A percentile compares a stretch with the other conserved stretches of the same genome.
Evolutionary conservation across 306 rosid genomes (phyloP).

Genomic region (Arachis stenosperma): DNA sequence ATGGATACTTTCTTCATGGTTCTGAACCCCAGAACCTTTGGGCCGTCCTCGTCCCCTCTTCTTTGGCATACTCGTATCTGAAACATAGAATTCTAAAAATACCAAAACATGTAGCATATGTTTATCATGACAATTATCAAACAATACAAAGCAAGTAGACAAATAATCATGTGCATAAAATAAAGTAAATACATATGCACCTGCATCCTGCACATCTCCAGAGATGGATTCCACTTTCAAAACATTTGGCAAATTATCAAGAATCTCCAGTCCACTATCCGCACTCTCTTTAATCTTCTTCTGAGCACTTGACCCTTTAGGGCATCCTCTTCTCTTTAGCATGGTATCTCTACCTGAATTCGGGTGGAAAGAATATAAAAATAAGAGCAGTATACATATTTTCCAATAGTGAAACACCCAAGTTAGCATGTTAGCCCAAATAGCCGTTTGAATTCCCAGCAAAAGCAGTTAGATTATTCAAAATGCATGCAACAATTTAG

Average conservation of each 20-base stretch:
- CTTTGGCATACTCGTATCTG: constrained; percentile 32
- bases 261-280: constrained; percentile 7
- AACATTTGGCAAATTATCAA: neutral
- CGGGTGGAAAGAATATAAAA: neutral
- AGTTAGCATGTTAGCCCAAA: neutral
- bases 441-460: constrained; percentile 29
- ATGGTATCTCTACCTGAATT: constrained; percentile 28
- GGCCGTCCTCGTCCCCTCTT: constrained; percentile 33
- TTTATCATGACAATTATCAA: neutral
- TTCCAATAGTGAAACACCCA: constrained; percentile 1
- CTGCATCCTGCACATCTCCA: constrained; percentile 34
- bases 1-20: constrained; percentile 1
- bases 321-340: constrained; percentile 40
- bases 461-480: neutral
- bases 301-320: constrained; percentile 20
- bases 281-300: constrained; percentile 27
- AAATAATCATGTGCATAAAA: neutral
- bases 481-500: too few relatives aligned
- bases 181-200: constrained; percentile 26
- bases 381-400: constrained; percentile 16
- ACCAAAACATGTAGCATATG: neutral
- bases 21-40: constrained; percentile 11
- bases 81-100: neutral
- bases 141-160: neutral
- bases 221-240: constrained; percentile 24